A percentile compares a stretch with the other conserved stretches of the same genome.
Conservation (phyloP, 805 yeast genomes). For the Candida ortonii region DNA sequence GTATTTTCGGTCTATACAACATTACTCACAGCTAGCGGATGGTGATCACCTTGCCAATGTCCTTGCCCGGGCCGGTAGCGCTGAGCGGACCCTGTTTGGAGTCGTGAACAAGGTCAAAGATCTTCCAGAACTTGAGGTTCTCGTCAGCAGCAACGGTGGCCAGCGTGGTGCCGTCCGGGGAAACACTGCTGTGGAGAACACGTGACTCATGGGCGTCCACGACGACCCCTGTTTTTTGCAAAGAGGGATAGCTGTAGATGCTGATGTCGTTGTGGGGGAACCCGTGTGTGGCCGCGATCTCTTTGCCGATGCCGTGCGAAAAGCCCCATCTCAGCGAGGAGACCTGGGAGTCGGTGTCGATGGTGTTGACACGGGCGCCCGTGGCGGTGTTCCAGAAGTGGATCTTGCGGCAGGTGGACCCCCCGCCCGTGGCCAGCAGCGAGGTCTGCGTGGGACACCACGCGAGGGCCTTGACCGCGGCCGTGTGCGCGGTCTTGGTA, state of each 20-base stretch:
- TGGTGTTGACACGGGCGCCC: conserved; percentile 80
- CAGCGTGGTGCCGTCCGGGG: conserved; percentile 86
- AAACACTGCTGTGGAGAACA: conserved; percentile 74
- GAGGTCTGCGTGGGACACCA: conserved; percentile 91
- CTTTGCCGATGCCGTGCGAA: conserved; percentile 66
- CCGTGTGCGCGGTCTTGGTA: conserved; percentile 75
- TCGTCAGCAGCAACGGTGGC: conserved; percentile 98
- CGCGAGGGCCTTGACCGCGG: conserved; percentile 92
- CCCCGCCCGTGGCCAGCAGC: conserved; percentile 95
- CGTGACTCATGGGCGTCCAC: conserved; percentile 85
- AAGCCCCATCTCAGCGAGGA: conserved; percentile 93
- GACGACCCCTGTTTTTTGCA: conserved; percentile 85
- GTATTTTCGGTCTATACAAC: no score
- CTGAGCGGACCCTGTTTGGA: conserved; percentile 23
- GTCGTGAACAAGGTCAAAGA: conserved; percentile 56
- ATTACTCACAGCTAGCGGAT: conserved; percentile 39
- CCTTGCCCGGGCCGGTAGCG: conserved; percentile 39
- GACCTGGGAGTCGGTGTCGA: conserved; percentile 91
- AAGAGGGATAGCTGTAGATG: conserved; percentile 80
- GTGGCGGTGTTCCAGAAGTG: conserved; percentile 95
- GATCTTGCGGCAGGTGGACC: conserved; percentile 81
- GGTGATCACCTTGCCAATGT: conserved; percentile 50
- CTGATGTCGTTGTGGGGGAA: conserved; percentile 83
- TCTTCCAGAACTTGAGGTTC: conserved; percentile 89
- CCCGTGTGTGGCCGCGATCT: conserved; percentile 92